phyloP scores from a whole-genome alignment of 352 stramenopile genomes.

The Peronosclerospora sorghi region DNA sequence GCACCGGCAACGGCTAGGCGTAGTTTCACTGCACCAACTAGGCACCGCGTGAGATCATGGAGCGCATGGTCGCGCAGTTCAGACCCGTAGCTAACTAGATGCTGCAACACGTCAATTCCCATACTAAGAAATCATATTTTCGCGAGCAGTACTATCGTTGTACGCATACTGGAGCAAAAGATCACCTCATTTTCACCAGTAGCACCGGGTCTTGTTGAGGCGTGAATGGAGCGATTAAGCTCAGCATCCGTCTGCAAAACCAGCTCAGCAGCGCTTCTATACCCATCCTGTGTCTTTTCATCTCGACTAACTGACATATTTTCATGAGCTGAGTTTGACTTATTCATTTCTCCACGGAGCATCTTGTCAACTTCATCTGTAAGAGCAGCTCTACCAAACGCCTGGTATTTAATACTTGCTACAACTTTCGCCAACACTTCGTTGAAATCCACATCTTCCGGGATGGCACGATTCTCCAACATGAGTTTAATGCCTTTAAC shows the following conservation, averaged over 20 bases:
- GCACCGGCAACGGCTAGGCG: slow-evolving; percentile 30
- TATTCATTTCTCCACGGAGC: slow-evolving; percentile 11
- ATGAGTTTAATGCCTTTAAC: slow-evolving; percentile 59
- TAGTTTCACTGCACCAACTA: slow-evolving; percentile 41
- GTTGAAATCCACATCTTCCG: slow-evolving; percentile 77
- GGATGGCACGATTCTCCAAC: slow-evolving; percentile 69
- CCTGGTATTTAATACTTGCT: slow-evolving; percentile 71
- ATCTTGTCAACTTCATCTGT: slow-evolving; percentile 36
- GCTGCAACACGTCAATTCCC: slow-evolving; percentile 55
- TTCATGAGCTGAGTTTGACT: slow-evolving; percentile 2
- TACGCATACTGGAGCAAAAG: slow-evolving; percentile 14
- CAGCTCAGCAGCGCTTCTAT: slow-evolving; percentile 1
- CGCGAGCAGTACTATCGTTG: slow-evolving; percentile 30
- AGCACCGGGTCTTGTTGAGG: slow-evolving; percentile 10
- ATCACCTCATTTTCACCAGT: slow-evolving; percentile 2
- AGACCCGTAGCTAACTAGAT: slow-evolving; percentile 52
- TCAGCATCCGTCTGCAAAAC: slow-evolving; percentile 17
- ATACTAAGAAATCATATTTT: slow-evolving; percentile 66
- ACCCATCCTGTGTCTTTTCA: slow-evolving; percentile 8
- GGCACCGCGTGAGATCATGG: slow-evolving; percentile 51
- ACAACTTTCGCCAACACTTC: slow-evolving; percentile 71
- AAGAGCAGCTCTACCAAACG: slow-evolving; percentile 70
- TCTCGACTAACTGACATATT: slow-evolving; percentile 4
- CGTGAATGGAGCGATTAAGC: slow-evolving; percentile 23
- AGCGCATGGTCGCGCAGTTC: slow-evolving; percentile 30